These are phyloP conservation scores for Mycosphaerelloides madeirae DNA, from an alignment of 2,329 filamentous ascomycete genomes.

Conservation along the genomic window DNA sequence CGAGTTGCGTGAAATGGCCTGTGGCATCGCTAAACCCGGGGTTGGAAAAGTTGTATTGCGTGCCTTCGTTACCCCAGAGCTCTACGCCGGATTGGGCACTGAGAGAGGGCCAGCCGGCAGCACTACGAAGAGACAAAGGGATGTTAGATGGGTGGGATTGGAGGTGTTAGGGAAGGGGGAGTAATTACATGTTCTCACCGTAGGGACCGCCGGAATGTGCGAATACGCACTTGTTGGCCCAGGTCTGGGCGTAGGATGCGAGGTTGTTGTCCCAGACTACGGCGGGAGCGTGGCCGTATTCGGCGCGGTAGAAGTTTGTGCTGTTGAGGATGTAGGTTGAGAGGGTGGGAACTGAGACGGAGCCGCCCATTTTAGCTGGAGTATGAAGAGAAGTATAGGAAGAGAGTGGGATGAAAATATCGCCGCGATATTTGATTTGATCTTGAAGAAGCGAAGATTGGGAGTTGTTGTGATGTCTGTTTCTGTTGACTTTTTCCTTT, in stretches of 20 bases:
- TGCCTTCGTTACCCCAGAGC: conserved; percentile 30
- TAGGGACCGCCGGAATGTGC: conserved; percentile 30
- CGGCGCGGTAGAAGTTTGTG: conserved; percentile 29
- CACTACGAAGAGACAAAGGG: too few relatives aligned
- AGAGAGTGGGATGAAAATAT: too few relatives aligned
- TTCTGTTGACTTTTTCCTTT: too few relatives aligned
- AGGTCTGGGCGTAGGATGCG: conserved; percentile 26
- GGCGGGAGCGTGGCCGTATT: conserved; percentile 18
- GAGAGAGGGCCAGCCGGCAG: neutral
- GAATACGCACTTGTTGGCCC: conserved; percentile 28
- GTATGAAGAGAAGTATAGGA: too few relatives aligned
- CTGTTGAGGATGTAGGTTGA: conserved; percentile 25
- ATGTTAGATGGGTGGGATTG: too few relatives aligned
- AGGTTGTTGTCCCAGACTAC: conserved; percentile 27
- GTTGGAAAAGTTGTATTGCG: conserved; percentile 25
- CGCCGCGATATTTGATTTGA: too few relatives aligned
- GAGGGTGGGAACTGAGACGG: neutral
- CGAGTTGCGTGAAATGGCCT: conserved; percentile 34
- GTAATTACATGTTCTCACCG: conserved; percentile 28
- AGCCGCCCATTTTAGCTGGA: too few relatives aligned
- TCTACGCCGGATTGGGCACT: conserved; percentile 21
- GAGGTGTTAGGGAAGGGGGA: neutral
- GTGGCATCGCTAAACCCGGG: conserved; percentile 24
- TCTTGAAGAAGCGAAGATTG: too few relatives aligned
- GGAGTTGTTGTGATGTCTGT: too few relatives aligned